phyloP scores from a whole-genome alignment of 1,284 basidiomycete species.

The Rhodotorula glutinis region DNA sequence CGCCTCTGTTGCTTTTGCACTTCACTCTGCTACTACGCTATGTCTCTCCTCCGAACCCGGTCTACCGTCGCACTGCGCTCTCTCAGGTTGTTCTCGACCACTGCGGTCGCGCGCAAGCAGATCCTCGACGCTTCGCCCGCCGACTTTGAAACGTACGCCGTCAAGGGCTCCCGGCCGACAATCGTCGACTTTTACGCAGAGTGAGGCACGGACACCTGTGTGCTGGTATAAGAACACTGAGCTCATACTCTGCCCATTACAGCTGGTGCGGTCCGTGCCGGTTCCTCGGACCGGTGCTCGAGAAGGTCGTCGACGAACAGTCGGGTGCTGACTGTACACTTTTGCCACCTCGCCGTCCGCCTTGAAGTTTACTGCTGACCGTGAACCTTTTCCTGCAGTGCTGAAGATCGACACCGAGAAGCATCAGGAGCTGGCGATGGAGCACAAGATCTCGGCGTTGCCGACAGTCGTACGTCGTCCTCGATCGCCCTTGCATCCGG shows the following conservation, averaged over 20 bases:
- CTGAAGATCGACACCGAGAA: slow-evolving; percentile 36
- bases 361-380: not conserved
- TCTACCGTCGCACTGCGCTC: not conserved
- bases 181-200: slow-evolving; percentile 40
- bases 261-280: slow-evolving; percentile 39
- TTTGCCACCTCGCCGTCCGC: not conserved
- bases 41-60: not conserved
- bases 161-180: slow-evolving; percentile 16
- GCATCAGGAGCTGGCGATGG: slow-evolving; percentile 24
- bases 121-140: slow-evolving; percentile 23
- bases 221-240: too few relatives aligned
- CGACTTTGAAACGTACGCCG: slow-evolving; percentile 21
- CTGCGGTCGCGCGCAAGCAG: slow-evolving; percentile 15
- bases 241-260: not conserved
- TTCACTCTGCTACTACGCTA: not conserved
- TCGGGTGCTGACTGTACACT: slow-evolving; percentile 23
- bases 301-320: slow-evolving; percentile 26
- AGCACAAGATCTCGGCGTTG: slow-evolving; percentile 33
- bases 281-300: slow-evolving; percentile 31
- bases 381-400: slow-evolving; percentile 1
- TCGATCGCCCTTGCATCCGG: not conserved
- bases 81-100: slow-evolving; percentile 12
- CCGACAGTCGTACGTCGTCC: slow-evolving; percentile 31
- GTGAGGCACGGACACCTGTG: slow-evolving; percentile 7
- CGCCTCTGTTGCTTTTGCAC: not conserved